These are phyloP conservation scores for Crithidia thermophila DNA, from an alignment of 208 protist species.

Conservation along the genomic window DNA sequence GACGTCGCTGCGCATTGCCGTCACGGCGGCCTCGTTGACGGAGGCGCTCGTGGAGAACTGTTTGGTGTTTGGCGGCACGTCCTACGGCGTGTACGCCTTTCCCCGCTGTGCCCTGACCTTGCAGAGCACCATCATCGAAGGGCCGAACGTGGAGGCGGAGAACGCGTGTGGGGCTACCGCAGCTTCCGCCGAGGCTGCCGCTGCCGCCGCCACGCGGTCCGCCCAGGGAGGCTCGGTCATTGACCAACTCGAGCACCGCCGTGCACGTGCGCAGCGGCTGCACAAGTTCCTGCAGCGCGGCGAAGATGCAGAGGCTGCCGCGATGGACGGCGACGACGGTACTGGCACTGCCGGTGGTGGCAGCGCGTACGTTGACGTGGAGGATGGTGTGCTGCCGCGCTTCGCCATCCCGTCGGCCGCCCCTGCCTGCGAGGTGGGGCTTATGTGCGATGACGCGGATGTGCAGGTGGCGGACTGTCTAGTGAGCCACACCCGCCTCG, in stretches of 20 bases:
- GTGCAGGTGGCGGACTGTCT: constrained; percentile 62
- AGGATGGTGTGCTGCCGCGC: constrained; percentile 31
- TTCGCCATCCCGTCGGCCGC: constrained; percentile 41
- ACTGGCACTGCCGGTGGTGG: constrained; percentile 1
- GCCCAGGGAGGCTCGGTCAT: constrained; percentile 29
- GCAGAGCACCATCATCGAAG: constrained; percentile 55
- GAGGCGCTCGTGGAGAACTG: constrained; percentile 58
- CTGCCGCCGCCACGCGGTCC: background rate
- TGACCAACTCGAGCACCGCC: constrained; percentile 31
- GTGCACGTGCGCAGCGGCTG: constrained; percentile 23
- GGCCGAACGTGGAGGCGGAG: constrained; percentile 32
- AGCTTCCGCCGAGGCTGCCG: background rate
- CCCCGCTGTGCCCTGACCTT: constrained; percentile 53
- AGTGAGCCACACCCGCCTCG: constrained; percentile 60
- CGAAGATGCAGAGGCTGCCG: constrained; percentile 20
- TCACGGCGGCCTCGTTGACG: constrained; percentile 59
- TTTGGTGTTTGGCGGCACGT: constrained; percentile 61
- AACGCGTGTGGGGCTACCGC: background rate
- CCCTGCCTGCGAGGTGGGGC: constrained; percentile 48
- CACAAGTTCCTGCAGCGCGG: constrained; percentile 17
- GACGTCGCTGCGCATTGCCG: constrained; percentile 29
- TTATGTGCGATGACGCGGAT: constrained; percentile 82
- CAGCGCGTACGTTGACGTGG: constrained; percentile 5
- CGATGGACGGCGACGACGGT: constrained; percentile 16
- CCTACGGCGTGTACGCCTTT: constrained; percentile 79